Evolutionary conservation across 805 yeast species (phyloP).

Genomic region (Cyberlindnera saturnus): DNA sequence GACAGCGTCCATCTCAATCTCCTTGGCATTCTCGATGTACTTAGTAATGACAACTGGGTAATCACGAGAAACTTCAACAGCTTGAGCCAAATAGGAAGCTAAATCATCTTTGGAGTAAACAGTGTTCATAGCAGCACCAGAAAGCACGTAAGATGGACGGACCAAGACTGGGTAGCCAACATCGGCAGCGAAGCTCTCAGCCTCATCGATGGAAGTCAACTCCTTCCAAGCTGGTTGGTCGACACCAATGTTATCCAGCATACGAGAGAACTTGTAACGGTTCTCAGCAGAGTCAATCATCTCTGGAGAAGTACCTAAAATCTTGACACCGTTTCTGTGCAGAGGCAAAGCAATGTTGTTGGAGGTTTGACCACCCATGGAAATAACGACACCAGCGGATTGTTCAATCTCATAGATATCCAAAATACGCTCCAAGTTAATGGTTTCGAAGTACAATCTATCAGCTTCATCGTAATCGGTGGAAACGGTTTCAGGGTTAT

Average conservation of each 20-base stretch:
- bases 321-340: conserved; percentile 91
- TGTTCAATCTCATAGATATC: conserved; percentile 92
- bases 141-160: conserved; percentile 93
- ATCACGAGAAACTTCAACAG: conserved; percentile 95
- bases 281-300: conserved; percentile 98
- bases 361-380: conserved; percentile 99
- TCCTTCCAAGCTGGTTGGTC: conserved; percentile 99
- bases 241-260: conserved; percentile 93
- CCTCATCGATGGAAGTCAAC: conserved; percentile 86
- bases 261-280: conserved; percentile 94
- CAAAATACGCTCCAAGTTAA: conserved; percentile 87
- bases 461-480: conserved; percentile 99
- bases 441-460: conserved; percentile 91
- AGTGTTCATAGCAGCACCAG: conserved; percentile 99
- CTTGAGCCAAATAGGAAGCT: conserved; percentile 82
- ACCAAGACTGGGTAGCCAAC: conserved; percentile 94
- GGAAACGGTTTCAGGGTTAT: conserved; percentile 98
- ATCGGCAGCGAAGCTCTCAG: conserved; percentile 84
- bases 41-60: conserved; percentile 97
- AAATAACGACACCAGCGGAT: conserved; percentile 85
- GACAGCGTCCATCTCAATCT: conserved; percentile 98
- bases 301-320: conserved; percentile 95
- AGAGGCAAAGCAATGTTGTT: conserved; percentile 91
- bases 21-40: conserved; percentile 94
- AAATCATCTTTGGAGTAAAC: conserved; percentile 87